Evolutionary conservation across 176 grass and related monocot species (phyloP).

Genomic region (Oryza punctata): DNA sequence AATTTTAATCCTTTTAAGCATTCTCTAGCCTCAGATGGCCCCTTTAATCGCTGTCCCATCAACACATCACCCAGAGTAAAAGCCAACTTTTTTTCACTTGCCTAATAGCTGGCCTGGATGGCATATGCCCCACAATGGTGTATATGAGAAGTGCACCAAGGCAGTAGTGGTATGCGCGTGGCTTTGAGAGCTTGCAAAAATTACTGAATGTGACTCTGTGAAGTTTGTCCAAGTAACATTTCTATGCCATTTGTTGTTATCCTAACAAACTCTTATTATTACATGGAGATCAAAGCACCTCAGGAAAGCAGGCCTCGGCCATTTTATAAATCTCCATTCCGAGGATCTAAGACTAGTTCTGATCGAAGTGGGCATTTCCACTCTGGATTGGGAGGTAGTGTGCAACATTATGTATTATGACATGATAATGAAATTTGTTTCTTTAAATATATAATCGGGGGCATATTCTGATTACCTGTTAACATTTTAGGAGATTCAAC

Average conservation of each 20-base stretch:
- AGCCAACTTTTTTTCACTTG: not conserved
- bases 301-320: slow-evolving; percentile 52
- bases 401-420: slow-evolving; percentile 15
- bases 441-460: not conserved
- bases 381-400: slow-evolving; percentile 42
- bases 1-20: not conserved
- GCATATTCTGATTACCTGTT: not conserved
- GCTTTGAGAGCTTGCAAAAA: not conserved
- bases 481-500: slow-evolving; percentile 32
- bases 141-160: not conserved
- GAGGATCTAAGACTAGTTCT: slow-evolving; percentile 45
- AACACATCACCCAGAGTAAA: not conserved
- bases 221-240: not conserved
- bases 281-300: slow-evolving; percentile 54
- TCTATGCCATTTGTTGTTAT: slow-evolving; percentile 7
- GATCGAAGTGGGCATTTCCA: slow-evolving; percentile 48
- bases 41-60: not conserved
- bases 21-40: not conserved
- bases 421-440: slow-evolving; percentile 3
- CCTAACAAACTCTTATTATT: slow-evolving; percentile 13
- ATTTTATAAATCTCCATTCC: slow-evolving; percentile 51
- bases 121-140: not conserved
- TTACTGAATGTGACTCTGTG: not conserved
- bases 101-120: not conserved
- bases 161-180: not conserved